Conservation (phyloP, 116 monocot species). For the Zostera marina region DNA sequence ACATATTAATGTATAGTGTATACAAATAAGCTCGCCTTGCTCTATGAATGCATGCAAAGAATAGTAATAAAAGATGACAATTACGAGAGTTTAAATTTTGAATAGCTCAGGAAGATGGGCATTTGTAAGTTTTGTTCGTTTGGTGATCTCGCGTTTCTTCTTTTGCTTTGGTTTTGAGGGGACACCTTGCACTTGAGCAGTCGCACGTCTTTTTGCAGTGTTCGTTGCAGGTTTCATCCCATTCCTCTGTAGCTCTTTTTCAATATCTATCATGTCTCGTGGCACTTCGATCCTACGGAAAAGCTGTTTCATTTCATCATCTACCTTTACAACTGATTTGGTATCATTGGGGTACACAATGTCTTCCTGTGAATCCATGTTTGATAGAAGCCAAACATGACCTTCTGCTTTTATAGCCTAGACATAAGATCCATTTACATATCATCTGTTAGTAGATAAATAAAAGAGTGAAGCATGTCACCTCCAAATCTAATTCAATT, state of each 20-base stretch:
- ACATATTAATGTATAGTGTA: background rate
- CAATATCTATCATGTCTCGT: conserved; percentile 79
- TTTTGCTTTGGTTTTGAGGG: conserved; percentile 56
- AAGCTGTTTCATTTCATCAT: conserved; percentile 74
- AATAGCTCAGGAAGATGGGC: conserved; percentile 84
- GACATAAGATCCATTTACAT: background rate
- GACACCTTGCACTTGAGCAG: conserved; percentile 39
- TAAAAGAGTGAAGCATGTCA: background rate
- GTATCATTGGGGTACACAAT: conserved; percentile 84
- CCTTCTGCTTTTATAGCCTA: conserved; percentile 51
- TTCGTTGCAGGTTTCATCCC: conserved; percentile 83
- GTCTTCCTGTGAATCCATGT: conserved; percentile 91
- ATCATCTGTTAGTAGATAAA: background rate
- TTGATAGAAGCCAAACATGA: conserved; percentile 67
- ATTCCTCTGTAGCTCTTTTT: conserved; percentile 64
- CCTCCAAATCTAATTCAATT: background rate
- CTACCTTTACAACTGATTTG: conserved; percentile 49
- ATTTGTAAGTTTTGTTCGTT: conserved; percentile 76
- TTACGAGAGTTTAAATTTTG: conserved; percentile 10
- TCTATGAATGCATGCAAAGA: background rate
- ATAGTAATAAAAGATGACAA: background rate
- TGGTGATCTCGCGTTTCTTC: conserved; percentile 55
- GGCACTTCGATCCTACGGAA: conserved; percentile 61
- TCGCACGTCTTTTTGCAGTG: conserved; percentile 56
- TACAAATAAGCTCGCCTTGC: background rate